Conservation (phyloP, 441 rosid species). For the Arabidopsis lyrata region DNA sequence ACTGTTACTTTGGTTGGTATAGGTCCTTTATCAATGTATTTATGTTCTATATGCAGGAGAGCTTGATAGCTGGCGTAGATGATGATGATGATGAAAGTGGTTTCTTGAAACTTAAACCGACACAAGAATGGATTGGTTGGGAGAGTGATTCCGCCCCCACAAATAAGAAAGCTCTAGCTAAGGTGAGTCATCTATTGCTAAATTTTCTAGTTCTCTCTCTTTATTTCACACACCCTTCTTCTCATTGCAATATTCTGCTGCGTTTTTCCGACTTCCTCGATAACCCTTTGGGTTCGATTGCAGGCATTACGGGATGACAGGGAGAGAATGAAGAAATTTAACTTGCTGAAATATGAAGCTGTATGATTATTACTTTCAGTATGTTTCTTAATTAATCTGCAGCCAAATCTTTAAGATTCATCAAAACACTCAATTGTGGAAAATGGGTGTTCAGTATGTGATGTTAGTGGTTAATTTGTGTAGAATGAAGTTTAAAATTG, state of each 20-base stretch:
- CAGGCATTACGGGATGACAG: conserved; percentile 81
- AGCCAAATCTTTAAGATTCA: conserved; percentile 27
- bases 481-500: conserved; percentile 14
- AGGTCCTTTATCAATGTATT: neutral
- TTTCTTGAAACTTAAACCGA: conserved; percentile 77
- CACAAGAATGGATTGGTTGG: conserved; percentile 78
- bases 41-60: conserved; percentile 24
- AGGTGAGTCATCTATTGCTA: conserved; percentile 50
- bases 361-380: conserved; percentile 60
- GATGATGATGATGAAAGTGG: conserved; percentile 62
- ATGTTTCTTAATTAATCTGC: conserved; percentile 47
- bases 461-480: neutral
- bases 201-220: conserved; percentile 8
- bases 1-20: conserved; percentile 7
- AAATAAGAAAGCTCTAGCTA: conserved; percentile 72
- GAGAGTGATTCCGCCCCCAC: conserved; percentile 65
- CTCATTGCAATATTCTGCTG: conserved; percentile 4
- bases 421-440: neutral
- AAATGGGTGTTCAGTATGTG: conserved; percentile 2
- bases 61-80: neutral
- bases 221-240: conserved; percentile 2
- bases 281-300: conserved; percentile 32
- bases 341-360: conserved; percentile 88
- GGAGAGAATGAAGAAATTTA: conserved; percentile 84
- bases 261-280: neutral